These are phyloP conservation scores for Hordeum vulgare DNA, from an alignment of 176 grass and related monocot genomes.

Conservation along the genomic window DNA sequence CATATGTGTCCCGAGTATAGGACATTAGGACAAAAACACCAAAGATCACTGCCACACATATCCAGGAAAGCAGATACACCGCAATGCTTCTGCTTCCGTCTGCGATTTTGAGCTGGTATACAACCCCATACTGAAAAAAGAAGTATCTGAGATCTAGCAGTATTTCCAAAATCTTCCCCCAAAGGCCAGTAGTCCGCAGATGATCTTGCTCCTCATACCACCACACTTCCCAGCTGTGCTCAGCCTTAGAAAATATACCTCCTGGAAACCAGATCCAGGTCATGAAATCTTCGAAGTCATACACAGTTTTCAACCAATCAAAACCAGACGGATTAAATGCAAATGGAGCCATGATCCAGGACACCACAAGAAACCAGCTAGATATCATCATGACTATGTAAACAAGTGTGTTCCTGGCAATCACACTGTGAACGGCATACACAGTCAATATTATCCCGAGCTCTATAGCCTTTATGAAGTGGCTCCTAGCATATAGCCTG, in stretches of 20 bases:
- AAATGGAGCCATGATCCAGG: slow-evolving; percentile 98
- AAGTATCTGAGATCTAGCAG: slow-evolving; percentile 95
- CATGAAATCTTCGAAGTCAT: slow-evolving; percentile 96
- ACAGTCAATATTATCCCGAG: slow-evolving; percentile 87
- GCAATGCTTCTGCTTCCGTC: slow-evolving; percentile 60
- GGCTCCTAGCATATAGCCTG: slow-evolving; percentile 87
- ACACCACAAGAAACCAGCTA: slow-evolving; percentile 87
- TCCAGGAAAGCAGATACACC: slow-evolving; percentile 94
- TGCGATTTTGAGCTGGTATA: slow-evolving; percentile 89
- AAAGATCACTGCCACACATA: slow-evolving; percentile 64
- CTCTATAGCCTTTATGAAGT: slow-evolving; percentile 98
- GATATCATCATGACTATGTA: slow-evolving; percentile 93
- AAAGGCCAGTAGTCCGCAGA: slow-evolving; percentile 82
- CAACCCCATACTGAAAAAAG: slow-evolving; percentile 94
- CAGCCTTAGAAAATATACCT: slow-evolving; percentile 73
- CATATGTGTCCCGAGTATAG: slow-evolving; percentile 69
- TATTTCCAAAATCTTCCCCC: slow-evolving; percentile 91
- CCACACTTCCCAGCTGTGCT: slow-evolving; percentile 96
- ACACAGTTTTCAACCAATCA: slow-evolving; percentile 99
- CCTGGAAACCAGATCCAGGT: slow-evolving; percentile 92
- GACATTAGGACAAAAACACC: slow-evolving; percentile 68
- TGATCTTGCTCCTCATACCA: slow-evolving; percentile 97
- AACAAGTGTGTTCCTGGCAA: slow-evolving; percentile 70
- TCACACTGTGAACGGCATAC: slow-evolving; percentile 83
- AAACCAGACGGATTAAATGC: slow-evolving; percentile 97